Base-by-base conservation (phyloP, 2,329 filamentous ascomycete species). In the Penicillium sp. region DNA sequence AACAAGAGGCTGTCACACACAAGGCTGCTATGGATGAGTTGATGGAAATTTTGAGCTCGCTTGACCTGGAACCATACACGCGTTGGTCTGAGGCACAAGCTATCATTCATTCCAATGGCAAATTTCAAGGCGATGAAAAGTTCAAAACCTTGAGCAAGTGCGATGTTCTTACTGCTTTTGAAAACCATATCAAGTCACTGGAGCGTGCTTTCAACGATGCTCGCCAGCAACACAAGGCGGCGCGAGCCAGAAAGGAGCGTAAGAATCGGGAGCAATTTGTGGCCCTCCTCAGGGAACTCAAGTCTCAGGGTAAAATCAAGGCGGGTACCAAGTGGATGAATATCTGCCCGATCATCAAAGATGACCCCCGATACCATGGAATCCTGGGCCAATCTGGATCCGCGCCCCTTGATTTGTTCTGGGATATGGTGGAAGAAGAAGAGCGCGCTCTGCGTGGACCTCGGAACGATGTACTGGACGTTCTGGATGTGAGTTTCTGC, bases 381-480 rank as follows among this genome's bases (percentile, higher is more conserved):
- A 91, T 96, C 80, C 82, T 92, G 56, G 92, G 91, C 47, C 90
- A 95, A 69, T 76, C 83, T 55, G 92, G 93, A 52, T 96, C 92
- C 4, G 89, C 85, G 4, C 90, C 94, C 13, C 81, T 96, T 61
- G 91, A 97, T 67, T 79, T 99, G 7, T 97, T 99, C 77, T 97
- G 93, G 91, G 94, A 99, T 70, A 79, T 92, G 44, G 82, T 97
- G 26, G 94, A 97, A 71, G 91, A 96, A 71, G 91, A 97, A 72
- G 93, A 99, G 68, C 85, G 89, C 54, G 86, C 87, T n/a, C 79
- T 97, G 44, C 87, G 92, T 57, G 86, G 84, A 46, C 87, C 88
- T 45, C 83, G 90, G 57, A 95, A 94, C 69, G 86, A 91, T 68
- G 89, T 95, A 36, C 78, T 94, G 61, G 91, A 96, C 75, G 90